phyloP scores from a whole-genome alignment of 176 grass and related monocot genomes.

The Triticum dicoccoides region DNA sequence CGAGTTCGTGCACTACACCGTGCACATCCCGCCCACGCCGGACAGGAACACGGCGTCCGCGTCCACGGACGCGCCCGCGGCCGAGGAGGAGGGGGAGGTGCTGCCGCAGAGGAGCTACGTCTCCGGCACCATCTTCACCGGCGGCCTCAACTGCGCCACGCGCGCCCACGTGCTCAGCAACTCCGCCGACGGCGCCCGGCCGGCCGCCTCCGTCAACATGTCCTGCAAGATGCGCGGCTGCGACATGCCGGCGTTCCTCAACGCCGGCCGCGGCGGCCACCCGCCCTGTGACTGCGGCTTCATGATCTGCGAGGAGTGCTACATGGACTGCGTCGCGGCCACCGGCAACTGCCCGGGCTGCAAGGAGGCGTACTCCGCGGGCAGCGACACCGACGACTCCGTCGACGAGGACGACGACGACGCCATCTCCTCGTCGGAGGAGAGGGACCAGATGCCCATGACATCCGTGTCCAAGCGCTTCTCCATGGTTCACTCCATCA shows the following conservation, averaged over 20 bases:
- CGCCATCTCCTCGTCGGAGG: constrained; percentile 42
- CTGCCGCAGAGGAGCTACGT: constrained; percentile 65
- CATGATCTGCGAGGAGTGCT: constrained; percentile 88
- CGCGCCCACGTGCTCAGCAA: constrained; percentile 63
- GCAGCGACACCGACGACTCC: constrained; percentile 34
- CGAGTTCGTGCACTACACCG: constrained; percentile 91
- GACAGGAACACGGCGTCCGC: constrained; percentile 28
- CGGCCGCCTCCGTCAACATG: constrained; percentile 47
- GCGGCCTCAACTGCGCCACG: constrained; percentile 82
- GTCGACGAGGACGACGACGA: constrained; percentile 48
- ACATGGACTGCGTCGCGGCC: constrained; percentile 53
- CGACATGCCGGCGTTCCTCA: constrained; percentile 53
- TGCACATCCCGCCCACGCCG: constrained; percentile 91
- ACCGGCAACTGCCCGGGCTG: constrained; percentile 70
- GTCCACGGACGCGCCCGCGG: background rate
- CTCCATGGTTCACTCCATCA: constrained; percentile 77
- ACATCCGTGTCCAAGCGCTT: constrained; percentile 61
- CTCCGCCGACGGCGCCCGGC: background rate
- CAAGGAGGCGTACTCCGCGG: constrained; percentile 58
- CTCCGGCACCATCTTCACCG: constrained; percentile 89
- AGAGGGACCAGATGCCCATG: constrained; percentile 59
- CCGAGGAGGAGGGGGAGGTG: constrained; percentile 25
- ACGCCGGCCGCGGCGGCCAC: background rate
- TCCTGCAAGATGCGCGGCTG: constrained; percentile 86
- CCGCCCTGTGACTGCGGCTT: constrained; percentile 85